A percentile compares a stretch with the other conserved stretches of the same genome.
These are phyloP conservation scores for Cubamyces sp. DNA, from an alignment of 768 basidiomycete species.

Conservation along the genomic window DNA sequence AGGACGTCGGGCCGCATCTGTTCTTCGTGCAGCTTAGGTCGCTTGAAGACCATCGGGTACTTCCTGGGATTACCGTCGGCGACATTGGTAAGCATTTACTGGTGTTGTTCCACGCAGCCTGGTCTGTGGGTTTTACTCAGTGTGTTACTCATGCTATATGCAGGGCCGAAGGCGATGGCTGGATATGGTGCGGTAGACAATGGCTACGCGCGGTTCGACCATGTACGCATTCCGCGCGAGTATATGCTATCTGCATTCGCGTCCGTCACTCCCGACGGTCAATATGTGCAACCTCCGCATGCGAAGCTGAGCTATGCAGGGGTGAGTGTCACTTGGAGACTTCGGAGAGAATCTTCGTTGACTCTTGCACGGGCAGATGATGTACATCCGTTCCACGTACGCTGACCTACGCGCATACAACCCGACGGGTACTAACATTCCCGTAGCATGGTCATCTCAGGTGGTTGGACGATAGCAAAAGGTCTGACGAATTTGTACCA, in stretches of 20 bases:
- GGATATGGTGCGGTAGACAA: slow-evolving; percentile 61
- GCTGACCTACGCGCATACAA: not conserved
- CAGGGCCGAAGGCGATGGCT: slow-evolving; percentile 62
- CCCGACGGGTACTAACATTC: not conserved
- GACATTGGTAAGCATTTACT: slow-evolving; percentile 57
- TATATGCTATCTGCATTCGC: slow-evolving; percentile 81
- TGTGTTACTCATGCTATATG: not conserved
- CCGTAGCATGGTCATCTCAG: slow-evolving; percentile 62
- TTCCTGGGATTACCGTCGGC: slow-evolving; percentile 66
- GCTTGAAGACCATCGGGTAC: slow-evolving; percentile 58
- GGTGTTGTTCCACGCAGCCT: not conserved
- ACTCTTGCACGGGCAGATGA: slow-evolving; percentile 52
- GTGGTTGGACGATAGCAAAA: slow-evolving; percentile 68
- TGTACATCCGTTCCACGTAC: slow-evolving; percentile 70
- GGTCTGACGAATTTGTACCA: slow-evolving; percentile 37
- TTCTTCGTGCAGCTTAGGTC: slow-evolving; percentile 75
- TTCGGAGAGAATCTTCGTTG: not conserved
- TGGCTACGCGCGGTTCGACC: slow-evolving; percentile 69
- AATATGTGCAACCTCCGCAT: slow-evolving; percentile 69
- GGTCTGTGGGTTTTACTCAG: not conserved
- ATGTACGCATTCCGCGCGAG: slow-evolving; percentile 65
- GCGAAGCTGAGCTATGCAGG: slow-evolving; percentile 78
- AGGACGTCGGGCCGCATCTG: slow-evolving; percentile 71
- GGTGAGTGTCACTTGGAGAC: slow-evolving; percentile 43
- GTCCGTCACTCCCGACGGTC: slow-evolving; percentile 64